These are phyloP conservation scores for Aspergillus kassunensis DNA, from an alignment of 495 filamentous ascomycete species.

Conservation along the genomic window DNA sequence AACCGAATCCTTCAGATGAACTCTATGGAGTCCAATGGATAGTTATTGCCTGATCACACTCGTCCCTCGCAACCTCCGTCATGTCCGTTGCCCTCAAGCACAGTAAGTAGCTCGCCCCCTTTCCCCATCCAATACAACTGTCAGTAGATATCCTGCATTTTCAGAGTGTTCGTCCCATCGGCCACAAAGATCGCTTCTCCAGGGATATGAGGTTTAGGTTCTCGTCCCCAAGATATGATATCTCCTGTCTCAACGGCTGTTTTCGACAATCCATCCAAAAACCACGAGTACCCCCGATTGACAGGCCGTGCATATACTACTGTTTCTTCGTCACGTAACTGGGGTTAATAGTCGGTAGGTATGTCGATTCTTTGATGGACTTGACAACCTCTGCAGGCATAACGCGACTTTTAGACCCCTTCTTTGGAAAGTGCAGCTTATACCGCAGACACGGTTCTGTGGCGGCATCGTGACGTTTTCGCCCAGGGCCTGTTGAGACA, in stretches of 20 bases:
- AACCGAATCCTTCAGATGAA: background rate
- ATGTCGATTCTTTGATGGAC: background rate
- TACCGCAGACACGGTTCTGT: no score
- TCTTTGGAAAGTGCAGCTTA: background rate
- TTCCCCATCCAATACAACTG: conserved; percentile 16
- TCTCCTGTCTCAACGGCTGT: conserved; percentile 11
- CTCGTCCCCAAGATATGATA: background rate
- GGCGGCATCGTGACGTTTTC: background rate
- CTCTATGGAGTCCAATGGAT: conserved; percentile 9
- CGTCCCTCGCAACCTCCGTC: conserved; percentile 14
- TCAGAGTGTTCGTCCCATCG: conserved; percentile 4
- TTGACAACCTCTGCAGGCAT: background rate
- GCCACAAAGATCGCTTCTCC: conserved; percentile 15
- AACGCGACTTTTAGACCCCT: background rate
- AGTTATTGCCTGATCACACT: conserved; percentile 2
- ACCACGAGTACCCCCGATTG: conserved; percentile 10
- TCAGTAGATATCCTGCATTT: conserved; percentile 16
- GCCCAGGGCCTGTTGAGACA: conserved; percentile 6
- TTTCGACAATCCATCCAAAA: conserved; percentile 12
- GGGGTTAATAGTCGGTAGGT: conserved; percentile 16
- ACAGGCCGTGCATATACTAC: conserved; percentile 9
- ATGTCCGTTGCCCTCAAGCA: conserved; percentile 13
- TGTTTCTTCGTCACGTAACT: background rate
- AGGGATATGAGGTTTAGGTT: conserved; percentile 13
- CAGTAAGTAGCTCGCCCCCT: conserved; percentile 13